Base-by-base conservation (phyloP, 2,329 filamentous ascomycete species). In the Stemphylium vesicarium region DNA sequence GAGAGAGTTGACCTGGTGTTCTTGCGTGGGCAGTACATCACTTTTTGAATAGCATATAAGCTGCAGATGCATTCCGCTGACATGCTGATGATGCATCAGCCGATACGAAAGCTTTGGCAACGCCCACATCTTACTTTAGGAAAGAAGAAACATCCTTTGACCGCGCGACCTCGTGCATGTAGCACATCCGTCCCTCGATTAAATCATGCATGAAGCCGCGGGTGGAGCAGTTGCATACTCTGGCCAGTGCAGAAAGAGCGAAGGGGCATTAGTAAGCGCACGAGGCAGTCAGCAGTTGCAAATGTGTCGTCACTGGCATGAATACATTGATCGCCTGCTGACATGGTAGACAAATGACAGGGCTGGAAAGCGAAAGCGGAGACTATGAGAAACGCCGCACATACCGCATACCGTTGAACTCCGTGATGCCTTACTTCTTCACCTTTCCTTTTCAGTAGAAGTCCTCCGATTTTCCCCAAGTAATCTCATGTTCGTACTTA, bases 401-500 rank as follows among this genome's bases (percentile, higher is more conserved):
- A 29, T 29, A 2, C 26, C 8, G 10, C 11, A 29, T 29, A 29
- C 26, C 26, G 26, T 29, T 10, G 11, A 29, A 29, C 26, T 29
- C 26, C 26, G 7, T 11, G 9, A 2, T 29, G 3, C 26, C 9
- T 10, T 4, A 29, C 10, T 11, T 24, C 20, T 20, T 44, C 31
- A 33, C n/a, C 29, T 8, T 4, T 33, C n/a, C 29, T 8, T 4
- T 8, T 61, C 35, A 57, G 35, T 69, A 72, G 24, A 74, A 66
- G 1, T 68, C 57, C 37, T 65, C 65, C 69, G 66, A 72, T 48
- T 75, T 65, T 1, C 72, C 72, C 71, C 71, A 75, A 1, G 66
- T 65, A 20, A 75, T 70, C 4, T 71, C 54, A 7, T 50, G 22
- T 36, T 73, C 60, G 45, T 77, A 78, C 61, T 77, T 74, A 35